Evolutionary conservation across 2,329 filamentous ascomycete species (phyloP).

Genomic region (Alternaria sp.): DNA sequence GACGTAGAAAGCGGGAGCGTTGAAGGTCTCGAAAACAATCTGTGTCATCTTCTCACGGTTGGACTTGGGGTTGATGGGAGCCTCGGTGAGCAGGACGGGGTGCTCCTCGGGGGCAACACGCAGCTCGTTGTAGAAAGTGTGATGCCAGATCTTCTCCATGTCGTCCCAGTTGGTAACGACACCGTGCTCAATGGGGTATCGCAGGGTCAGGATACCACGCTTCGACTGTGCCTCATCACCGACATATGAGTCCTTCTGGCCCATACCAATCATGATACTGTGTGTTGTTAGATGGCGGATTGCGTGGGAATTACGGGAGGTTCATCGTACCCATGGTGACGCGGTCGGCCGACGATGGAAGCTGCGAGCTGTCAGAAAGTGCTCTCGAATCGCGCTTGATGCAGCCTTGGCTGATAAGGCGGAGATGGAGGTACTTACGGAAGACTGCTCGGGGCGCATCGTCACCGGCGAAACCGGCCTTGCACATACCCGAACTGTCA

Average conservation of each 20-base stretch:
- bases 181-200: conserved; percentile 99
- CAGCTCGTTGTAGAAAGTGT: conserved; percentile 99
- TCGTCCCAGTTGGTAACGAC: conserved; percentile 99
- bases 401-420: conserved; percentile 16
- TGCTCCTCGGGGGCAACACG: conserved; percentile 99
- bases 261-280: conserved; percentile 99
- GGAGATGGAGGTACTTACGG: conserved; percentile 75
- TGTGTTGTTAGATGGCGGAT: conserved; percentile 51
- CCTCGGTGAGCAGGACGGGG: conserved; percentile 98
- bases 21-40: conserved; percentile 99
- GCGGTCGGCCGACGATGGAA: conserved; percentile 99
- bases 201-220: conserved; percentile 99
- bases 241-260: conserved; percentile 99
- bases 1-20: conserved; percentile 99
- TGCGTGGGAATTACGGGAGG: conserved; percentile 24
- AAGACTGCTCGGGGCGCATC: conserved; percentile 99
- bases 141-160: conserved; percentile 99
- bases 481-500: conserved; percentile 99
- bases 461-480: conserved; percentile 99
- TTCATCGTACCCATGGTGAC: conserved; percentile 94
- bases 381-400: conserved; percentile 25
- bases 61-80: conserved; percentile 99
- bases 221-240: conserved; percentile 99
- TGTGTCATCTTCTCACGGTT: conserved; percentile 99
- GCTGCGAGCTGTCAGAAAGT: conserved; percentile 64